Percentiles rank a stretch among this genome's conserved stretches.
These are phyloP conservation scores for Leccinum olivaceoglutinosum DNA, from an alignment of 1,284 basidiomycete species.

Conservation along the genomic window DNA sequence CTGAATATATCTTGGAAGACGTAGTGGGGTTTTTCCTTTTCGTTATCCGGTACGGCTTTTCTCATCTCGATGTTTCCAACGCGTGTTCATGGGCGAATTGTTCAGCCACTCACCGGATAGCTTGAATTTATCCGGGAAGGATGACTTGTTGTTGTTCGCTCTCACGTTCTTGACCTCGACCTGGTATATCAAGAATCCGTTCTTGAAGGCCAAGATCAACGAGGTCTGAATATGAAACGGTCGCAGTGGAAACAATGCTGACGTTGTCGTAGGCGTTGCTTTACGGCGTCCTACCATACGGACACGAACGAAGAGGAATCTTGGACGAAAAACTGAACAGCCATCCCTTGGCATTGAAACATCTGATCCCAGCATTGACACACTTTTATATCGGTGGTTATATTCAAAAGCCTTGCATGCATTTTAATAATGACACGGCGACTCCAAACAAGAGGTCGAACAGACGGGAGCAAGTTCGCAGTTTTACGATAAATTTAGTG, in stretches of 20 bases:
- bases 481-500: conserved; percentile 97
- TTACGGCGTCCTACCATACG: conserved; percentile 76
- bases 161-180: conserved; percentile 92
- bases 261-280: conserved; percentile 65
- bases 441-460: conserved; percentile 74
- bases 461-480: conserved; percentile 96
- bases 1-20: conserved; percentile 94
- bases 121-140: conserved; percentile 78
- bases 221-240: conserved; percentile 49
- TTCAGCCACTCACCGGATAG: conserved; percentile 72
- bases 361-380: conserved; percentile 90
- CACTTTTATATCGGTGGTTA: conserved; percentile 87
- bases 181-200: conserved; percentile 98
- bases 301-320: conserved; percentile 72
- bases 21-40: conserved; percentile 88
- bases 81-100: conserved; percentile 11
- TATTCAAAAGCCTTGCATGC: neutral
- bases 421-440: conserved; percentile 1
- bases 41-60: conserved; percentile 61
- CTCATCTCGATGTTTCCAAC: neutral
- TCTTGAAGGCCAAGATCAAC: conserved; percentile 96
- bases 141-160: conserved; percentile 85
- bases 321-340: conserved; percentile 81
- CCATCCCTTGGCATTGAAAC: conserved; percentile 79
- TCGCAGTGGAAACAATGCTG: neutral